Evolutionary conservation across 1,139 yeast genomes (phyloP), one percentile per base, ranked within the genome.

Genomic region (Hemisphaericaspora xylofermentans): DNA sequence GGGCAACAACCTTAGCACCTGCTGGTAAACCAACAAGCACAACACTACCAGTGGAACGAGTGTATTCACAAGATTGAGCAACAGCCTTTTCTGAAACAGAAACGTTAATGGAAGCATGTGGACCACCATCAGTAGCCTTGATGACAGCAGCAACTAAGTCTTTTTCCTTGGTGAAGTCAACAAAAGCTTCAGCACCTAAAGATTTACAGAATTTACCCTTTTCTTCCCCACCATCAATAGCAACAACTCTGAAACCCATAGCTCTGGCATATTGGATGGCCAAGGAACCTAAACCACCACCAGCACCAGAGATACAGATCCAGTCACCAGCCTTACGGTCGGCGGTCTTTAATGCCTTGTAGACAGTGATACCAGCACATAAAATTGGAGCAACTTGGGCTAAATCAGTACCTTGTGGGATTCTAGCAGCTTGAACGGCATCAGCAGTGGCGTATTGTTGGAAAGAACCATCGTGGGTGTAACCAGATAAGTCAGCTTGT

Each of bases 391-490:
- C 80, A 45, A 81, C 80, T 51, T 73, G 67, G 43, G 91, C 89
- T 58, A 86, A 76, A 57, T 86, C 88, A 40, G 85, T 71, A 48
- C 82, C 84, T 51, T 68, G 59, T 43, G 91, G 87, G 53, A 87
- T 79, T 58, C 76, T 74, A 32, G 95, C 94, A 42, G 94, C 95
- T 61, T 86, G 95, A 45, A 84, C 77, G 36, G 93, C 93, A 64
- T 85, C 91, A 45, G 94, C 88, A 39, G 89, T 82, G 30, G 88
- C 88, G 55, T 81, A 84, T 64, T 84, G 84, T 66, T 82, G 88
- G 79, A 84, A 84, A 29, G 88, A 80, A 58, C 91, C 91, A 59
- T 84, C 88, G 55, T 82, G 88, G 16, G 88, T 83, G 68, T 81
- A 82, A 62, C 89, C 89, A 13, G 88, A 81, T 49, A 82, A 68